Base-by-base conservation (phyloP, 306 rosid species). In the Cicer arietinum region DNA sequence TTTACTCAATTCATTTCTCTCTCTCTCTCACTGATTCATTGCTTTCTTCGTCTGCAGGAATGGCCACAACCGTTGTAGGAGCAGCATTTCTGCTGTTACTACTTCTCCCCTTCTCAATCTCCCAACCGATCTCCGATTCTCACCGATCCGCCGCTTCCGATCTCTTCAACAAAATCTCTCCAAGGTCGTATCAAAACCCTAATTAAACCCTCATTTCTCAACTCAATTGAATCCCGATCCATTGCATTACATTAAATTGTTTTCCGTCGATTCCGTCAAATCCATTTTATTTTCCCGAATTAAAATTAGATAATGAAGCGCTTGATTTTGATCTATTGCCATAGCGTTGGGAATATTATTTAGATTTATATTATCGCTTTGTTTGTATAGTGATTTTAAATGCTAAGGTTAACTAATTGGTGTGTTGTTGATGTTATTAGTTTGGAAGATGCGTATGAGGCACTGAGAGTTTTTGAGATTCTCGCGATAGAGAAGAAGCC, bases 391-490 rank as follows among this genome's bases (percentile, higher is more conserved):
- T 51, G 59, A 42, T 50, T 50, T 57, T 46, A 12, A 54, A 18
- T 2, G 41, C 9, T 51, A 16, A 53, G 65, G 54, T 53, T 64
- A 57, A 75, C 63, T 48, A 53, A 80, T 47, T 66, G 51, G 12
- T 65, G 14, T 73, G 37, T 18, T 82, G 17, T 79, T 17, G 6
- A 5, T 78, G 41, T 78, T 65, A 46, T 66, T 96, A 95, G 99
- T 86, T 77, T 92, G 48, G 97, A 95, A 83, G 91, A 89, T 75
- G 80, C 96, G 41, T 89, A 89, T 50, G 97, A 90, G 84, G 96
- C 91, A 10, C 63, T 92, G 4, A 88, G 91, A 77, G 86, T 92
- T 35, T 88, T 89, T 79, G 91, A 90, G 79, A 80, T 92, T 76
- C 99, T 95, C 11, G 86, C 83, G 40, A 82, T 89, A 7, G 77